Base-by-base conservation (phyloP, 192 early-diverging fungal species). In the Paraglomus occultum region DNA sequence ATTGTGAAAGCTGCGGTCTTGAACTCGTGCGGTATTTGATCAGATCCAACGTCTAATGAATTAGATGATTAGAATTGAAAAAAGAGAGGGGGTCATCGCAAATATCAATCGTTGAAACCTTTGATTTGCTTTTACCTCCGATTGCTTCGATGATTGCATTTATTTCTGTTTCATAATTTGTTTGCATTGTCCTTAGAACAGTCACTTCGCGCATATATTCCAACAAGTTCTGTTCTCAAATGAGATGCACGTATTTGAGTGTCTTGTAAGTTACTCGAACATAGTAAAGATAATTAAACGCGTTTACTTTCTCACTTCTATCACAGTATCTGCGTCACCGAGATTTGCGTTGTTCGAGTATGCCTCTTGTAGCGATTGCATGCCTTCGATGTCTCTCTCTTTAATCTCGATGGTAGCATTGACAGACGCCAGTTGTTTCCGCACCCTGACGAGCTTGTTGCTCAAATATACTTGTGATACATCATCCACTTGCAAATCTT, bases 1-100 rank as follows among this genome's bases (percentile, higher is more conserved):
- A 92, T 89, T 2, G 89, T 81, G 66, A 89, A 93, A 9, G 89
- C 85, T 12, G 83, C 80, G 6, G 74, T 75, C 64, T 88, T 88
- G 58, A 93, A 91, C 59, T 85, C 76, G 72, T 93, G 91, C 5
- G 76, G 73, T 14, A 82, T 71, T 40, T 80, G 79, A 20, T 75
- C 74, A 15, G 82, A 59, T 18, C 80, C 81, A 40, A 76, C 73
- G 58, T 85, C 88, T 90, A 53, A 71, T 31, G 42, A 18, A 44
- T 62, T 15, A 17, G 31, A 64, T 70, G 20, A 5, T 15, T 47
- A 46, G 69, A 43, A 69, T 14, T 67, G 22, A 22, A 57, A 39
- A 46, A 0, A 43, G 8, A 5, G 51, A 8, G 18, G 22, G 10
- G 9, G 18, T 12, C 23, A 42, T 14, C 18, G 15, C 4, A 40